phyloP scores from a whole-genome alignment of 176 grass and related monocot species.

The Cocos nucifera region DNA sequence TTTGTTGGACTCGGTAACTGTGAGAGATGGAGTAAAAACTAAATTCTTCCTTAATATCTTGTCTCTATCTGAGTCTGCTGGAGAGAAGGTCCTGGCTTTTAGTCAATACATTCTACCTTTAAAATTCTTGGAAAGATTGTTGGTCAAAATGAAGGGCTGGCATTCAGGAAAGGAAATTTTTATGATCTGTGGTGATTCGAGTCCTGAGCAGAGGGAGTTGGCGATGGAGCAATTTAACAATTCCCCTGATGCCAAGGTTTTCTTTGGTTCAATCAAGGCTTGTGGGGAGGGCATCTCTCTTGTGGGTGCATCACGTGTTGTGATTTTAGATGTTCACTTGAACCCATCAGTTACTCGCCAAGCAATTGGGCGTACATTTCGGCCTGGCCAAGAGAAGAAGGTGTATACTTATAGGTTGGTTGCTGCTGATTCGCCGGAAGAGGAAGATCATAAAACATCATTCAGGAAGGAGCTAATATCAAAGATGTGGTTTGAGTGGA shows the following conservation, averaged over 20 bases:
- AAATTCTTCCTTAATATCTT: constrained; percentile 84
- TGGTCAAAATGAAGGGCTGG: constrained; percentile 76
- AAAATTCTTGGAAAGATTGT: constrained; percentile 80
- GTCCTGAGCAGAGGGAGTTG: constrained; percentile 61
- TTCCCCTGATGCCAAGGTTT: constrained; percentile 71
- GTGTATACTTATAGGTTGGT: constrained; percentile 86
- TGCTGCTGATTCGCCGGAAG: constrained; percentile 62
- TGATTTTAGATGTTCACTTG: constrained; percentile 88
- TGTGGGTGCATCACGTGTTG: constrained; percentile 70
- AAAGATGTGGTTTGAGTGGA: constrained; percentile 98
- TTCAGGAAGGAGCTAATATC: constrained; percentile 83
- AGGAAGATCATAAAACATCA: constrained; percentile 38
- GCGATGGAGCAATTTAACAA: constrained; percentile 73
- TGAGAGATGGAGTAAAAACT: constrained; percentile 71
- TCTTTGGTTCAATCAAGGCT: constrained; percentile 94
- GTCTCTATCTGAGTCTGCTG: constrained; percentile 58
- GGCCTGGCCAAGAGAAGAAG: constrained; percentile 78
- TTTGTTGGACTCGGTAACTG: constrained; percentile 36
- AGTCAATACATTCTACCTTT: constrained; percentile 81
- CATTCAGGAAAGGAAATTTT: constrained; percentile 86
- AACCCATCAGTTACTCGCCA: constrained; percentile 96
- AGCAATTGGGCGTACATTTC: constrained; percentile 82
- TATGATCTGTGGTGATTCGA: constrained; percentile 65
- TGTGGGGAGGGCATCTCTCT: constrained; percentile 95
- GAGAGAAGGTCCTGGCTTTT: constrained; percentile 84